Evolutionary conservation across 1,284 basidiomycete species (phyloP), one percentile per base, ranked within the genome.

Genomic region (Fomitopsis betulina): DNA sequence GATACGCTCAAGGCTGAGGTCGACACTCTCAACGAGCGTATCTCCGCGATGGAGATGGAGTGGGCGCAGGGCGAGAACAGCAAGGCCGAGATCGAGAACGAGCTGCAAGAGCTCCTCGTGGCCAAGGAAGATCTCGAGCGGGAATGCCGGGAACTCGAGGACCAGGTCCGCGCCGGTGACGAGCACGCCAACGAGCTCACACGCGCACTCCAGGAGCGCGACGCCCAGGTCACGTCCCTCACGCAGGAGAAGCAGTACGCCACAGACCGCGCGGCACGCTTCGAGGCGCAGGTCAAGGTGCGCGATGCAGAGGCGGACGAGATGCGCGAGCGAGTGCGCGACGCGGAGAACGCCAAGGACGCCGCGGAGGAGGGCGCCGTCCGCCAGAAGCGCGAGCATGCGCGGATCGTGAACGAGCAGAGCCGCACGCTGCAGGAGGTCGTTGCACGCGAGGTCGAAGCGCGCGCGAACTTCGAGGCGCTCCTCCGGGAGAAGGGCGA

Each of bases 181-280:
- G 75, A 82, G 52, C 78, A 78, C 35, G 70, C 75, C 27, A 79
- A 81, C 19, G 71, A 75, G 42, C 73, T 86, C 21, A 76, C 76
- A 4, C 70, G 71, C 7, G 75, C 78, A 0, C 63, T 87, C 19
- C 80, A 85, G 60, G 83, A 87, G 63, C 79, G 78, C 25, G 82
- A 86, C 53, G 77, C 77, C 58, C 79, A 79, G 57, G 75, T 87
- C 38, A 68, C 76, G 1, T 73, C 79, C 25, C 75, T 87, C 8
- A 78, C 82, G 21, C 79, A 82, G 59, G 87, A 90, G 65, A 76
- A 76, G 17, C 79, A 82, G 57, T 82, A 78, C 65, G 75, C 78
- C 8, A 63, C 75, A 23, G 85, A 85, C 19, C 80, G 73, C 40
- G 74, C 79, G 10, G 62, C 74, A 3, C 81, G 85, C 23, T 76